A percentile compares a stretch with the other conserved stretches of the same genome.
Conservation (phyloP, 164 flowering plant genomes). For the Nymphaea thermarum region DNA sequence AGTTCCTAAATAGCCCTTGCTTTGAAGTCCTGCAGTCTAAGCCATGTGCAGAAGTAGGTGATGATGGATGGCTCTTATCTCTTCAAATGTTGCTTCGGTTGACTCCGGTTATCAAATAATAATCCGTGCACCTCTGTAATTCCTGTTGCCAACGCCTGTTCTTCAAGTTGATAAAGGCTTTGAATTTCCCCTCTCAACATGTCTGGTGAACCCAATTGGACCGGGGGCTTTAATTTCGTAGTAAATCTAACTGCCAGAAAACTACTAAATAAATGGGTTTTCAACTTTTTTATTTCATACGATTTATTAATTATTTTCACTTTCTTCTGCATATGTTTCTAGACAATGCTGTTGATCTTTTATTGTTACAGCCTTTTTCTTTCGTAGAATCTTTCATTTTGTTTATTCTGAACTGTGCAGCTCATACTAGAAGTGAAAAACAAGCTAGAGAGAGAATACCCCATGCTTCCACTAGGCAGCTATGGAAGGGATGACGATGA, state of each 20-base stretch:
- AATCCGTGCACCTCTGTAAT: too few relatives aligned
- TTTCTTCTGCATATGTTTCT: not conserved
- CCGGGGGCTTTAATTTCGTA: too few relatives aligned
- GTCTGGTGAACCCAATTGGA: too few relatives aligned
- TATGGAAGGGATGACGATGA: conserved; percentile 94
- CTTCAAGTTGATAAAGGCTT: too few relatives aligned
- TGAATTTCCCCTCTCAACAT: too few relatives aligned
- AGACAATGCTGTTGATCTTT: not conserved
- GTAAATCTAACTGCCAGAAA: not conserved
- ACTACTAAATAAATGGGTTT: not conserved
- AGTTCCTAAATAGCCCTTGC: not conserved
- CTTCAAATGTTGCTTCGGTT: too few relatives aligned
- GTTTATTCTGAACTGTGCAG: conserved; percentile 23
- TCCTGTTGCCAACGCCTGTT: too few relatives aligned
- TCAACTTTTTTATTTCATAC: not conserved
- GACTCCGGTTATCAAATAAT: too few relatives aligned
- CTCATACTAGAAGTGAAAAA: conserved; percentile 72
- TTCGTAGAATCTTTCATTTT: not conserved
- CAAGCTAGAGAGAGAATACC: conserved; percentile 54
- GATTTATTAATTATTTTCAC: not conserved
- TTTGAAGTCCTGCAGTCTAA: not conserved
- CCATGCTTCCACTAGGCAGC: conserved; percentile 58
- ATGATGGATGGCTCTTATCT: too few relatives aligned
- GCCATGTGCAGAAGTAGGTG: not conserved
- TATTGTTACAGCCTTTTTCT: not conserved